Evolutionary conservation across 1,139 yeast species (phyloP).

Genomic region (Candida gigantensis): DNA sequence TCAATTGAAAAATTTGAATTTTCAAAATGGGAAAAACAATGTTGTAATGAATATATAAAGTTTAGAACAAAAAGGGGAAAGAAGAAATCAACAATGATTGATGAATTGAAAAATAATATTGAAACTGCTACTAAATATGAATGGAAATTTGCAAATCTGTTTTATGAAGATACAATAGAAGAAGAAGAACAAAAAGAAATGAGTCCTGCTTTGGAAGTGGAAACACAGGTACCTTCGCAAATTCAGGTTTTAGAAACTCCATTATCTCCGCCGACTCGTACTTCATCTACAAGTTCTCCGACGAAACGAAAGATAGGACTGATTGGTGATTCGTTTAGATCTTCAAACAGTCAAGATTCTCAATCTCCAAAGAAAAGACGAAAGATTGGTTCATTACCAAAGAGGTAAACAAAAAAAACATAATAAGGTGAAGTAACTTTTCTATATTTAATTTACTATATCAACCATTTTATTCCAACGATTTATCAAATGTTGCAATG

Average conservation of each 20-base stretch:
- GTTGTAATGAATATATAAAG: slow-evolving; percentile 11
- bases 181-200: slow-evolving; percentile 7
- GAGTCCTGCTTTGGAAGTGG: slow-evolving; percentile 9
- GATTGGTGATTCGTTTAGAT: neutral
- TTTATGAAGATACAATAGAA: slow-evolving; percentile 6
- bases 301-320: neutral
- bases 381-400: slow-evolving; percentile 13
- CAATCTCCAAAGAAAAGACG: slow-evolving; percentile 14
- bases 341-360: slow-evolving; percentile 1
- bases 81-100: slow-evolving; percentile 6
- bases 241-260: slow-evolving; percentile 1
- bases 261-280: neutral
- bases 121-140: slow-evolving; percentile 6
- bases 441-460: slow-evolving; percentile 1
- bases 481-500: slow-evolving; percentile 35
- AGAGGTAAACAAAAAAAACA: slow-evolving; percentile 1
- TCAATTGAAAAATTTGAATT: slow-evolving; percentile 20
- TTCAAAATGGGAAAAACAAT: slow-evolving; percentile 17
- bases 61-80: slow-evolving; percentile 5
- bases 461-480: slow-evolving; percentile 40
- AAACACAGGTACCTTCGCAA: slow-evolving; percentile 3
- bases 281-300: neutral
- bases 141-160: slow-evolving; percentile 15
- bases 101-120: slow-evolving; percentile 8
- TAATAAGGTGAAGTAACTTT: too few species aligned